These are phyloP conservation scores for Pterulicium gracile DNA, from an alignment of 1,284 basidiomycete species.

Conservation along the genomic window DNA sequence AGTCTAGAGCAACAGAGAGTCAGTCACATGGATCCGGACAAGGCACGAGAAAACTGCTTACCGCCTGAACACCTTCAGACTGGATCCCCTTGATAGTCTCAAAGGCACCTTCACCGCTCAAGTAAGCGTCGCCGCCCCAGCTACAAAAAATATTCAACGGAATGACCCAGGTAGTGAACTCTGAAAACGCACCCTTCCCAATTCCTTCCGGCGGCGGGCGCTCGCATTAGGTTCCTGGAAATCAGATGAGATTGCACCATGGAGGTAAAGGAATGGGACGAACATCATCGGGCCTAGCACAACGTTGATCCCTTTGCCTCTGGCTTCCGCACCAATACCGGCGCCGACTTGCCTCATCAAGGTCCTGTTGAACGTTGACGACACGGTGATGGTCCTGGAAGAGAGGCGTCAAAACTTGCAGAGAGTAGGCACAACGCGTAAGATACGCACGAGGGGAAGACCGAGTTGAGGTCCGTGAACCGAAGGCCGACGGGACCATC, in stretches of 20 bases:
- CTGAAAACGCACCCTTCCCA: conserved; percentile 56
- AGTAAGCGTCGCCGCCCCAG: conserved; percentile 50
- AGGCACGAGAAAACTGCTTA: neutral
- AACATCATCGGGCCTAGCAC: conserved; percentile 47
- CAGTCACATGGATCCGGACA: no score
- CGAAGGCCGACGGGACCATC: conserved; percentile 55
- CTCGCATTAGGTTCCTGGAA: conserved; percentile 44
- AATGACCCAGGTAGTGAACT: neutral
- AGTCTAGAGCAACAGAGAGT: no score
- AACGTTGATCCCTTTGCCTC: conserved; percentile 56
- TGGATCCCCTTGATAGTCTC: conserved; percentile 51
- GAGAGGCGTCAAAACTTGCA: neutral
- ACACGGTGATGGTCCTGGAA: conserved; percentile 55
- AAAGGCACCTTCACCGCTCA: conserved; percentile 51
- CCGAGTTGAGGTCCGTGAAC: conserved; percentile 48
- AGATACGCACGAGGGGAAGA: conserved; percentile 53
- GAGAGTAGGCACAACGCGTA: neutral
- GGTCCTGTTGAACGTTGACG: conserved; percentile 63
- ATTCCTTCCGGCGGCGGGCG: conserved; percentile 55
- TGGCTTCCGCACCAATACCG: conserved; percentile 61
- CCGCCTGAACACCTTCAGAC: conserved; percentile 42
- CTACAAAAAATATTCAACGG: conserved; percentile 19
- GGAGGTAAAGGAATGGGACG: conserved; percentile 9
- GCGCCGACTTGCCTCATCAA: conserved; percentile 52
- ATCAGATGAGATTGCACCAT: conserved; percentile 5